Evolutionary conservation across 1,284 basidiomycete species (phyloP).

Genomic region (Naganishia sp.): DNA sequence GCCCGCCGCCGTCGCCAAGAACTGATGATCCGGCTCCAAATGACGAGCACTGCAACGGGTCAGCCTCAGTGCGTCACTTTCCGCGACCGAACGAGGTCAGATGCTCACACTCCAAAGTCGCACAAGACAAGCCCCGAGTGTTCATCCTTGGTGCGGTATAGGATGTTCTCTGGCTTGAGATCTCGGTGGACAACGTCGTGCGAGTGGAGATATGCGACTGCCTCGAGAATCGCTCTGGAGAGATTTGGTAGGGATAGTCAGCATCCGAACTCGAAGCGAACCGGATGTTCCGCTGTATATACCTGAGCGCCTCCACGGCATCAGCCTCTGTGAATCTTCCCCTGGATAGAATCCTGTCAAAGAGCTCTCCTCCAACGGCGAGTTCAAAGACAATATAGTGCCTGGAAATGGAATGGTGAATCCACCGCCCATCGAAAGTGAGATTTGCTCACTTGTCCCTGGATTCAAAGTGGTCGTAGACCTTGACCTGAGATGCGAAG

Average conservation of each 20-base stretch:
- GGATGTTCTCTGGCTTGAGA: conserved; percentile 92
- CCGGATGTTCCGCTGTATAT: too few relatives aligned
- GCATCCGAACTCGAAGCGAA: background rate
- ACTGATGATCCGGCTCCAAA: conserved; percentile 72
- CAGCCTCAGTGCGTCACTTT: conserved; percentile 18
- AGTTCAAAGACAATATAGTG: conserved; percentile 91
- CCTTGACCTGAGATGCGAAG: conserved; percentile 68
- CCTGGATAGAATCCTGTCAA: conserved; percentile 74
- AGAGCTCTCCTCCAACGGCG: conserved; percentile 84
- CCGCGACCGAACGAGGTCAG: conserved; percentile 29
- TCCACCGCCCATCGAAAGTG: background rate
- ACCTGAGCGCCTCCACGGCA: conserved; percentile 72
- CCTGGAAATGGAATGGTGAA: conserved; percentile 33
- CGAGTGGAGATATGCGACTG: conserved; percentile 77
- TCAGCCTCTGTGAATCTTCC: conserved; percentile 90
- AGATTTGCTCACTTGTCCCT: conserved; percentile 62
- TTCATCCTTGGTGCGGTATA: conserved; percentile 72
- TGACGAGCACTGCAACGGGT: conserved; percentile 70
- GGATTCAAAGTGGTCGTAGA: conserved; percentile 91
- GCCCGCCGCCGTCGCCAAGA: conserved; percentile 78
- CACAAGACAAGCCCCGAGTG: conserved; percentile 80
- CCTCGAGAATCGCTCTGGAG: conserved; percentile 69
- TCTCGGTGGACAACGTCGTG: conserved; percentile 91
- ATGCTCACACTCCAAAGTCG: conserved; percentile 86
- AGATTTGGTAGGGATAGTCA: conserved; percentile 40